Evolutionary conservation across 352 stramenopile genomes (phyloP), one percentile per base, ranked within the genome.

Genomic region (Pythium brassicae): DNA sequence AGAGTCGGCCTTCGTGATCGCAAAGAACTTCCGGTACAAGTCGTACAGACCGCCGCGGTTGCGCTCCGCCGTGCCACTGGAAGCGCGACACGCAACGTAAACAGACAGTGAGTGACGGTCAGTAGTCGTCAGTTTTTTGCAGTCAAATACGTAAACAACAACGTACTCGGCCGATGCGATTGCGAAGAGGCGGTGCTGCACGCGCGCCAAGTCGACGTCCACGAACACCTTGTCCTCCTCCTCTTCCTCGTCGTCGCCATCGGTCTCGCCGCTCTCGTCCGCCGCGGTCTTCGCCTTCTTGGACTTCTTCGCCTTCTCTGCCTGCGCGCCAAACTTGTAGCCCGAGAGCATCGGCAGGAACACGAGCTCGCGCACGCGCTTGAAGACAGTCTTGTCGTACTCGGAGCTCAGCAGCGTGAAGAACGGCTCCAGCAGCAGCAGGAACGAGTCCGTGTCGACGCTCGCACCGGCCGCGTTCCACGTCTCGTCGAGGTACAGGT

Each of bases 311-410:
- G n/a, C 17, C 17, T 42, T 53, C 37, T 68, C 55, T 32, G 66
- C 34, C 62, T 88, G 72, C 27, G 57, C 34, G n/a, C 75, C 77
- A 53, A 91, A 91, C 64, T 84, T 78, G 60, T 76, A 94, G 42
- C 76, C 68, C 26, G 50, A 69, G 55, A 92, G 61, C 74, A 94
- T 73, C 5, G 76, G 76, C 54, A 71, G 55, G 53, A 94, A 91
- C 51, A 94, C 75, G 45, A 90, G 62, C 53, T 92, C 82, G 23
- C 72, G 69, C 39, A 91, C 74, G 57, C 84, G 84, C 66, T 91
- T 92, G 65, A 87, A 86, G 25, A 94, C 72, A 22, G 71, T 77
- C 67, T 86, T 85, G 65, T 94, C 82, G 65, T 90, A 87, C 53
- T 94, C 80, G 32, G 66, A 79, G 58, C 74, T 78, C 53, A 94